Conservation (phyloP, 2,329 filamentous ascomycete genomes). For the Arachnopeziza araneosa region DNA sequence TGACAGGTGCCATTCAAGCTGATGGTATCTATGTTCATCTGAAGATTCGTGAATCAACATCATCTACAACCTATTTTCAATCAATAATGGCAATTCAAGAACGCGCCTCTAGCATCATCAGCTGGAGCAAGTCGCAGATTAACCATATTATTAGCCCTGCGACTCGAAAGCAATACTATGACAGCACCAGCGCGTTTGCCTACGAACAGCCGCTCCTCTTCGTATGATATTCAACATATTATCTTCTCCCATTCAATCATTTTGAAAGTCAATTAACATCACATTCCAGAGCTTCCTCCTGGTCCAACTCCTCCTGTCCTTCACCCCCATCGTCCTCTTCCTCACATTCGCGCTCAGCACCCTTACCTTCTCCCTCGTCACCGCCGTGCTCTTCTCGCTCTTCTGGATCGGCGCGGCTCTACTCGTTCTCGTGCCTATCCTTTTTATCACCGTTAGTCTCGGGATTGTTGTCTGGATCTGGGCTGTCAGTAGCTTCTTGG, state of each 20-base stretch:
- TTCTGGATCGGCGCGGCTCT: slow-evolving; percentile 64
- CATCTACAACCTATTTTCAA: background rate
- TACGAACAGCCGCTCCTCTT: slow-evolving; percentile 62
- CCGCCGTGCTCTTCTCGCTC: slow-evolving; percentile 59
- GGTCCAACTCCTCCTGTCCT: slow-evolving; percentile 58
- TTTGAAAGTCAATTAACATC: slow-evolving; percentile 6
- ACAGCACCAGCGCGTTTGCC: slow-evolving; percentile 50
- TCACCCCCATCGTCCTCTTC: slow-evolving; percentile 65
- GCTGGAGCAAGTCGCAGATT: slow-evolving; percentile 28
- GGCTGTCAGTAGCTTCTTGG: slow-evolving; percentile 54
- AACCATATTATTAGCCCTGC: slow-evolving; percentile 53
- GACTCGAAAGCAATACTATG: slow-evolving; percentile 51
- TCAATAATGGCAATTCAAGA: slow-evolving; percentile 10
- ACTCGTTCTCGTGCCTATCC: slow-evolving; percentile 60
- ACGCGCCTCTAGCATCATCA: slow-evolving; percentile 15
- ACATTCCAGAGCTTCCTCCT: slow-evolving; percentile 57
- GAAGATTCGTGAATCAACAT: no score
- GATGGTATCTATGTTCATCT: no score
- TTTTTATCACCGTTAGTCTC: slow-evolving; percentile 59
- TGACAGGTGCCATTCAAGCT: no score
- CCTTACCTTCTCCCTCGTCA: slow-evolving; percentile 55
- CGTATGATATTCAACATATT: slow-evolving; percentile 40
- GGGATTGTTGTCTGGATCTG: slow-evolving; percentile 63
- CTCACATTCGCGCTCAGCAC: slow-evolving; percentile 57
- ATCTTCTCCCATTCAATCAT: background rate